Base-by-base conservation (phyloP, 371 early-diverging fungal genomes). In the Mucor indicus region DNA sequence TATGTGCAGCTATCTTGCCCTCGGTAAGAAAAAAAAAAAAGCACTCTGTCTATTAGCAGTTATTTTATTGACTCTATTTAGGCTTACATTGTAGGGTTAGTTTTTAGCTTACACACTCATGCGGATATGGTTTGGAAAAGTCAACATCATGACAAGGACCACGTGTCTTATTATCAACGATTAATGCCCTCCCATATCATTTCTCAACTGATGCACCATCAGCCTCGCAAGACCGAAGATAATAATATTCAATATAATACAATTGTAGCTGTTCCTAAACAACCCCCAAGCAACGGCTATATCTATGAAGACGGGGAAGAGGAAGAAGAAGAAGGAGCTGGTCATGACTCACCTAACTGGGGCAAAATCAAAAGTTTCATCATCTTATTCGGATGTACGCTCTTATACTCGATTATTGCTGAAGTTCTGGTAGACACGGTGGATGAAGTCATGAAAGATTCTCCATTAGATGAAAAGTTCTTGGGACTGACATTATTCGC, bases 321-420 rank as follows among this genome's bases (percentile, higher is more conserved):
- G 19, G 88, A 83, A n/a, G 85, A 79, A 1, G 80, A 83, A 29
- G 81, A 74, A 22, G 79, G 62, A 35, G 80, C 73, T 20, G 95
- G 95, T 23, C 98, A 97, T 55, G 95, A 94, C 52, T 84, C 90
- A 16, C 96, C 98, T 35, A 90, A 93, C 55, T 98, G 98, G 98
- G 77, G 84, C 58, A 85, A 87, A 37, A 39, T 62, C 36, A 93
- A 93, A 69, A 84, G 86, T 52, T 81, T 85, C 15, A 64, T 90
- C 10, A 86, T 98, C 21, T 62, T 96, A 24, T 72, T 94, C 31
- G 67, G 61, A 0, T 92, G 92, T 54, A 98, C 98, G 0, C 61
- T 94, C 10, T 60, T 90, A 17, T 98, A 91, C 60, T 78, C 92
- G 7, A 64, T 93, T 46, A 85, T 98, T 60, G 97, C 97, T 25